Evolutionary conservation across 2,329 filamentous ascomycete species (phyloP).

Genomic region (Penicillium sp.): DNA sequence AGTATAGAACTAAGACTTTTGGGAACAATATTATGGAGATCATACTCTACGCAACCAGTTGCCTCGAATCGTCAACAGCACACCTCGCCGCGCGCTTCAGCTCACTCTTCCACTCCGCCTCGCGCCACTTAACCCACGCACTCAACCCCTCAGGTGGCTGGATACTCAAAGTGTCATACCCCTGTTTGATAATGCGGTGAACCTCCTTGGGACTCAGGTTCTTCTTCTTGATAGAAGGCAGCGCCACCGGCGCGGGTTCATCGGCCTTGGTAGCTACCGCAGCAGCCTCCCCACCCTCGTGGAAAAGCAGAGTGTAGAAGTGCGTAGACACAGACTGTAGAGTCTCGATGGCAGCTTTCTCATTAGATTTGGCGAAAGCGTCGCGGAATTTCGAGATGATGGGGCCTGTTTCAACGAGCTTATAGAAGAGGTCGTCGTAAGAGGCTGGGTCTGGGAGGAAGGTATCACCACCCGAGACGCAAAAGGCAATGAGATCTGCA

Average conservation of each 20-base stretch:
- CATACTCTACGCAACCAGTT: constrained; percentile 39
- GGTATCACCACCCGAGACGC: constrained; percentile 81
- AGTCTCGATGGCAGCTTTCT: constrained; percentile 74
- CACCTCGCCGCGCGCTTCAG: constrained; percentile 85
- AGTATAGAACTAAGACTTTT: no score
- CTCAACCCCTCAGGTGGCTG: constrained; percentile 85
- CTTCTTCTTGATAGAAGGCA: constrained; percentile 52
- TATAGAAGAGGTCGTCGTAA: constrained; percentile 98
- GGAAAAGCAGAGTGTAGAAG: constrained; percentile 76
- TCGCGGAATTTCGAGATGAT: constrained; percentile 79
- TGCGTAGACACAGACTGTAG: constrained; percentile 77
- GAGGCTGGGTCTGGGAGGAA: constrained; percentile 85
- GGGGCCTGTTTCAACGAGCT: constrained; percentile 89
- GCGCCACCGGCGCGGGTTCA: constrained; percentile 27
- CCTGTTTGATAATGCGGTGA: constrained; percentile 88
- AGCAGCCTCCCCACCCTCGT: constrained; percentile 47
- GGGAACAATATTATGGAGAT: no score
- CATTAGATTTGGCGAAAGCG: constrained; percentile 51
- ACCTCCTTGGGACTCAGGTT: constrained; percentile 82
- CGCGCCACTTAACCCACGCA: constrained; percentile 81
- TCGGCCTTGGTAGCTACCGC: constrained; percentile 20
- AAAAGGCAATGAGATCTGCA: constrained; percentile 79
- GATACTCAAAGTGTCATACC: constrained; percentile 92
- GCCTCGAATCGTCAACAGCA: constrained; percentile 70
- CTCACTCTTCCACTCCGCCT: constrained; percentile 79